A percentile compares a stretch with the other conserved stretches of the same genome.
Evolutionary conservation across 805 yeast species (phyloP).

Genomic region (Cyberlindnera xylosilytica): DNA sequence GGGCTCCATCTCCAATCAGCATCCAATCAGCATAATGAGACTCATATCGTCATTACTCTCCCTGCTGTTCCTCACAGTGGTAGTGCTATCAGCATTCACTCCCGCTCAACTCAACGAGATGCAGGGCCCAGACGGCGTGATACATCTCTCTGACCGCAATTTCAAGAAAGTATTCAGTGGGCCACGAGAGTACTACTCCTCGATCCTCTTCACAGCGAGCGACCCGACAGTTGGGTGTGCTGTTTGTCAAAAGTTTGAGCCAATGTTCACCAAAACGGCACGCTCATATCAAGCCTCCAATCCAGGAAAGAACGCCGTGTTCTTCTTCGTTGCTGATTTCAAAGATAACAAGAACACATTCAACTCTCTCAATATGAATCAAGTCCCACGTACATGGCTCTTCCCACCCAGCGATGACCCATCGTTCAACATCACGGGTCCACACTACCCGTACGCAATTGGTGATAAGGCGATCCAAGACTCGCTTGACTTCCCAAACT

Average conservation of each 20-base stretch:
- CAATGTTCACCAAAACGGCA: conserved; percentile 40
- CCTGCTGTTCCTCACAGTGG: background rate
- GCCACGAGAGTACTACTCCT: conserved; percentile 47
- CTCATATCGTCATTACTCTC: background rate
- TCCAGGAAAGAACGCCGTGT: conserved; percentile 37
- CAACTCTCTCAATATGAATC: conserved; percentile 38
- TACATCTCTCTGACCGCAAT: conserved; percentile 35
- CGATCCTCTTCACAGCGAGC: conserved; percentile 52
- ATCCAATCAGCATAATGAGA: too few species aligned
- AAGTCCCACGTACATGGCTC: conserved; percentile 68
- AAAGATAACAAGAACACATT: conserved; percentile 40
- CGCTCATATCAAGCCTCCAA: conserved; percentile 42
- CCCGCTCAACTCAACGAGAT: conserved; percentile 14
- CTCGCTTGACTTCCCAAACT: conserved; percentile 49
- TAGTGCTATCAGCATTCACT: conserved; percentile 11
- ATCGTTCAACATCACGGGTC: conserved; percentile 27
- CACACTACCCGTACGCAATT: conserved; percentile 35
- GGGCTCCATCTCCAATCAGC: too few species aligned
- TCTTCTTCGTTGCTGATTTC: conserved; percentile 52
- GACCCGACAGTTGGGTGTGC: conserved; percentile 41
- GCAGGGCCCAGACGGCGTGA: conserved; percentile 32
- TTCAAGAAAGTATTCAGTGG: conserved; percentile 41
- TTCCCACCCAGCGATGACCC: conserved; percentile 45
- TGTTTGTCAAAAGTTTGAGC: conserved; percentile 44
- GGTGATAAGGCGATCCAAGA: conserved; percentile 32